Conservation (phyloP, 495 filamentous ascomycete genomes). For the Daldinia vernicosa region DNA sequence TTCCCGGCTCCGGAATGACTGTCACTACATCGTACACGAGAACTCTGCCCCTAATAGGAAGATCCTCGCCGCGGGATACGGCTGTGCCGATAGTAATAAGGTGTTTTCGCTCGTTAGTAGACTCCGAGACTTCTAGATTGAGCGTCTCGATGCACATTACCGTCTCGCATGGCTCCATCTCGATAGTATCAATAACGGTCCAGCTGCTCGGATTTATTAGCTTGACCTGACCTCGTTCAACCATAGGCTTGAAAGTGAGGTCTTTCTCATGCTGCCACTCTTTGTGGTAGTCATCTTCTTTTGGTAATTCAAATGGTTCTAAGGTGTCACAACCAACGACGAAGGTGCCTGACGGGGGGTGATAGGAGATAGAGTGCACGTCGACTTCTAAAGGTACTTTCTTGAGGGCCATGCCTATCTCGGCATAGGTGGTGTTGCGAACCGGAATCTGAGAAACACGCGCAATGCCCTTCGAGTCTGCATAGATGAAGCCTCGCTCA, state of each 20-base stretch:
- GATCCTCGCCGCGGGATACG: conserved; percentile 84
- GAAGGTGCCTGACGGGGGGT: conserved; percentile 75
- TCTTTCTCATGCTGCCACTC: conserved; percentile 79
- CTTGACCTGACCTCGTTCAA: conserved; percentile 73
- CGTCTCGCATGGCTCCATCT: conserved; percentile 75
- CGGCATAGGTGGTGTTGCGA: conserved; percentile 67
- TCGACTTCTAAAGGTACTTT: conserved; percentile 76
- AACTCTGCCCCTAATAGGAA: conserved; percentile 81
- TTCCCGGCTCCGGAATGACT: conserved; percentile 87
- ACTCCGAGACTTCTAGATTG: conserved; percentile 87
- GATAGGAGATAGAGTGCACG: conserved; percentile 77
- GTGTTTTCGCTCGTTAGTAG: conserved; percentile 82
- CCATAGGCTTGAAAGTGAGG: conserved; percentile 69
- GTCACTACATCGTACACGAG: conserved; percentile 92
- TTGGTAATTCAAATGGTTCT: conserved; percentile 80
- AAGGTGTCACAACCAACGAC: conserved; percentile 73
- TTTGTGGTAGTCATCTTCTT: conserved; percentile 81
- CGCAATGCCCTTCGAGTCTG: conserved; percentile 72
- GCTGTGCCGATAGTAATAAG: conserved; percentile 88
- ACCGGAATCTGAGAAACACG: conserved; percentile 72
- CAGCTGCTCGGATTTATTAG: conserved; percentile 78
- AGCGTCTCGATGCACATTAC: conserved; percentile 83
- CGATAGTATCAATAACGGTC: conserved; percentile 77
- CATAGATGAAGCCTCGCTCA: conserved; percentile 81
- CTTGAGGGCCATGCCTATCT: conserved; percentile 73